phyloP scores from a whole-genome alignment of 306 rosid species.

The Canavalia ensiformis region DNA sequence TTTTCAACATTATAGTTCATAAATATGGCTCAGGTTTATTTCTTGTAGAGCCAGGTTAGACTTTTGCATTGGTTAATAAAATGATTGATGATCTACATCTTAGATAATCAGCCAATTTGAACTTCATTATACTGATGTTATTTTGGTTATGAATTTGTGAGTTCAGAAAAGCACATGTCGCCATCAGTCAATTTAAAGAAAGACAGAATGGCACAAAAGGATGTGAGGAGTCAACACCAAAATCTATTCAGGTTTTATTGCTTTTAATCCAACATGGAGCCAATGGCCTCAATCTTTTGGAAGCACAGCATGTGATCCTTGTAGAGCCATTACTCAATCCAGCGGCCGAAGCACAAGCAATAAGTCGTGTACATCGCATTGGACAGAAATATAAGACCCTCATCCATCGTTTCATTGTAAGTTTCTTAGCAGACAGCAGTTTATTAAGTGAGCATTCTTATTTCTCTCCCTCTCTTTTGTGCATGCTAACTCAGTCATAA shows the following conservation, averaged over 20 bases:
- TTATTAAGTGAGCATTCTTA: slow-evolving; percentile 10
- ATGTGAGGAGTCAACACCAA: slow-evolving; percentile 53
- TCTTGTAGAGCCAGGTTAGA: slow-evolving; percentile 8
- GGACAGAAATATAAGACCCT: slow-evolving; percentile 79
- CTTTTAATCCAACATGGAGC: slow-evolving; percentile 95
- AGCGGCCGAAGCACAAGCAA: slow-evolving; percentile 96
- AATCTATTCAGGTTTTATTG: slow-evolving; percentile 75
- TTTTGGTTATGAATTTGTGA: slow-evolving; percentile 47
- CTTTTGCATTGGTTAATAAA: not conserved
- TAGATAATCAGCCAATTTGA: slow-evolving; percentile 35
- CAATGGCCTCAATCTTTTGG: slow-evolving; percentile 92
- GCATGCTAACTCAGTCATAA: not conserved
- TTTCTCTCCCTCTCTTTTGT: slow-evolving; percentile 13
- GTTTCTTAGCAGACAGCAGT: slow-evolving; percentile 45
- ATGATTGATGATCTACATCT: slow-evolving; percentile 11
- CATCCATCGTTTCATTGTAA: slow-evolving; percentile 87
- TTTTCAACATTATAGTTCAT: not conserved
- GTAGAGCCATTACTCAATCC: slow-evolving; percentile 96
- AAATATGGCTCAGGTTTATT: slow-evolving; percentile 1
- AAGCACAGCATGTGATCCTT: slow-evolving; percentile 93
- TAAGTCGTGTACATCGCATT: slow-evolving; percentile 93
- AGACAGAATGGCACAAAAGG: slow-evolving; percentile 57
- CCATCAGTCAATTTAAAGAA: slow-evolving; percentile 87
- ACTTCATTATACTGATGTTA: slow-evolving; percentile 27
- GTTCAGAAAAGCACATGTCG: slow-evolving; percentile 81